Conservation (phyloP, 768 basidiomycete species). For the Suillus hirtellus region DNA sequence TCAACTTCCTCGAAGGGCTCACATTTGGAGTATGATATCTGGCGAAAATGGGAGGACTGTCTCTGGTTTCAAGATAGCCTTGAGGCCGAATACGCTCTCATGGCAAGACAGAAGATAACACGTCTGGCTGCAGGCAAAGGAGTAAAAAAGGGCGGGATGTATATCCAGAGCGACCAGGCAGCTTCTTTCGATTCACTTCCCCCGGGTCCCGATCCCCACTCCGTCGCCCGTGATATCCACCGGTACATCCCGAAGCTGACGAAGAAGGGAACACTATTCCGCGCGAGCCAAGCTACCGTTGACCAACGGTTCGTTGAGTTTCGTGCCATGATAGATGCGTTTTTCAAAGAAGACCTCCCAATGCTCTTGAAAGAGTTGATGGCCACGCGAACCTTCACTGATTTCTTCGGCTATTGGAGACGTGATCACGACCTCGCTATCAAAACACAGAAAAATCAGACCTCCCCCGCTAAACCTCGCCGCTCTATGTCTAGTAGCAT, state of each 20-base stretch:
- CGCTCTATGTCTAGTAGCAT: slow-evolving; percentile 54
- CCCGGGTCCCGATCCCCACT: slow-evolving; percentile 76
- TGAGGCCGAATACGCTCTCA: slow-evolving; percentile 61
- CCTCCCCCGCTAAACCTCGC: slow-evolving; percentile 30
- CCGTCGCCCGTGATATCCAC: slow-evolving; percentile 71
- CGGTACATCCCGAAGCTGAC: slow-evolving; percentile 63
- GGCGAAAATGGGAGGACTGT: slow-evolving; percentile 84
- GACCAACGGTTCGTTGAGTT: slow-evolving; percentile 66
- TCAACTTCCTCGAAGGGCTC: slow-evolving; percentile 33
- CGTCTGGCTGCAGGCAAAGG: slow-evolving; percentile 74
- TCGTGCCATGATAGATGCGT: slow-evolving; percentile 52
- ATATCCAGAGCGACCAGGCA: slow-evolving; percentile 69
- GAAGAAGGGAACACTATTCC: slow-evolving; percentile 73
- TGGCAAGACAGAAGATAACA: slow-evolving; percentile 66
- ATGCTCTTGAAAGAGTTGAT: slow-evolving; percentile 67
- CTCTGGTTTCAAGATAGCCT: slow-evolving; percentile 71
- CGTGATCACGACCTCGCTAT: slow-evolving; percentile 63
- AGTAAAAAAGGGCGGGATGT: slow-evolving; percentile 67
- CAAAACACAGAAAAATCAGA: slow-evolving; percentile 33
- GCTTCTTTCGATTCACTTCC: slow-evolving; percentile 86
- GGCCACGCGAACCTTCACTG: slow-evolving; percentile 53
- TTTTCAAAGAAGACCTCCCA: slow-evolving; percentile 64
- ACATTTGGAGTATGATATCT: slow-evolving; percentile 64
- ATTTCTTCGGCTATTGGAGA: slow-evolving; percentile 82
- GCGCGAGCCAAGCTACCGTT: slow-evolving; percentile 64